Evolutionary conservation across 164 flowering plant species (phyloP).

Genomic region (Hamamelis virginiana): DNA sequence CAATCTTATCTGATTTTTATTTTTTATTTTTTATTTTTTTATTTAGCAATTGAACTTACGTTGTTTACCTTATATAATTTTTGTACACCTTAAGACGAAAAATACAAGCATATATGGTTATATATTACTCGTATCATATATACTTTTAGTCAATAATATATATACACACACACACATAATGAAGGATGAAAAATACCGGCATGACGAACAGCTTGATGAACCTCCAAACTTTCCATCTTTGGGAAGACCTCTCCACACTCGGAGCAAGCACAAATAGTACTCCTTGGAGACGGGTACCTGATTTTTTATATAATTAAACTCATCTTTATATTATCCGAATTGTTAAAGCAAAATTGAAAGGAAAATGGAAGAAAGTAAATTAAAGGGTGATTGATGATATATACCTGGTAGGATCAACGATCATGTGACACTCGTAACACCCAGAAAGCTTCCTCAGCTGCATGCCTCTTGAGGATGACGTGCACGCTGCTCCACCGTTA

Average conservation of each 20-base stretch:
- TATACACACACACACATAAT: no score
- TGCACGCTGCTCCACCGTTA: constrained; percentile 23
- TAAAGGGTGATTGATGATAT: neutral
- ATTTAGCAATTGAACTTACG: no score
- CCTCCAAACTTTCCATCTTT: constrained; percentile 78
- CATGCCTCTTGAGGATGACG: constrained; percentile 50
- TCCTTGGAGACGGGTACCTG: constrained; percentile 66
- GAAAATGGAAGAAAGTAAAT: neutral
- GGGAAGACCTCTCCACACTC: constrained; percentile 95
- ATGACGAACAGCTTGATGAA: constrained; percentile 82
- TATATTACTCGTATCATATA: no score
- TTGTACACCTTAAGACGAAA: no score
- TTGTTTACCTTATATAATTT: no score
- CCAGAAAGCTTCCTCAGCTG: constrained; percentile 69
- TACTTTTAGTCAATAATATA: no score
- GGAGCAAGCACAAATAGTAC: constrained; percentile 67
- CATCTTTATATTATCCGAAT: neutral
- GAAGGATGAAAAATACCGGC: constrained; percentile 53
- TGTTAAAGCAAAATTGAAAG: neutral
- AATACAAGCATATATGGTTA: no score
- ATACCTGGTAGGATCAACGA: constrained; percentile 70
- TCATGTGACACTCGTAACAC: constrained; percentile 66
- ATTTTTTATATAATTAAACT: neutral
- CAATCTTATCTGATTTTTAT: no score
- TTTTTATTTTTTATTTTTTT: no score